phyloP scores from a whole-genome alignment of 805 yeast species.

The Candida alai region DNA sequence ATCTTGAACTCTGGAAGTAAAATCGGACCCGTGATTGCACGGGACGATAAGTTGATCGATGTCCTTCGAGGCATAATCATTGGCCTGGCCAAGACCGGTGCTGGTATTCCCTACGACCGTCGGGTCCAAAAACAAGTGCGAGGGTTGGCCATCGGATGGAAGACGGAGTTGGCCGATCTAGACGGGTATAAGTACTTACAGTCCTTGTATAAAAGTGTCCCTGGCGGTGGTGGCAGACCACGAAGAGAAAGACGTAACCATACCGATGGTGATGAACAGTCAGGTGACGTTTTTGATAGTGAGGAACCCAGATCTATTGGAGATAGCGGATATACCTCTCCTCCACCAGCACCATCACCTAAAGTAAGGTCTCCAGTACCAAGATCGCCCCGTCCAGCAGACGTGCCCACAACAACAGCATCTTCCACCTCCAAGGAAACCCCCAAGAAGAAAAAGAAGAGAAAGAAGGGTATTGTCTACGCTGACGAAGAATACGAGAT shows the following conservation, averaged over 20 bases:
- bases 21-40: slow-evolving; percentile 46
- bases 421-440: slow-evolving; percentile 3
- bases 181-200: slow-evolving; percentile 49
- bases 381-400: neutral
- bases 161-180: slow-evolving; percentile 47
- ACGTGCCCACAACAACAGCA: slow-evolving; percentile 9
- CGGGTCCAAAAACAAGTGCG: slow-evolving; percentile 46
- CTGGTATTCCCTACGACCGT: slow-evolving; percentile 33
- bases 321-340: too few species aligned
- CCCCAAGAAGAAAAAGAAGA: slow-evolving; percentile 15
- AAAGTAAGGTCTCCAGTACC: neutral
- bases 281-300: neutral
- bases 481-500: slow-evolving; percentile 54
- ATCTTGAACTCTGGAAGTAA: slow-evolving; percentile 41
- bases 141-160: slow-evolving; percentile 64
- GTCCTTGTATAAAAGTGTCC: slow-evolving; percentile 42
- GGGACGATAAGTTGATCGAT: slow-evolving; percentile 66
- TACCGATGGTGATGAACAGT: slow-evolving; percentile 1
- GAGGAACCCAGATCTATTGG: slow-evolving; percentile 1
- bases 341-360: slow-evolving; percentile 1
- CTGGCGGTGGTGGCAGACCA: slow-evolving; percentile 23
- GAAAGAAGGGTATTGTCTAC: slow-evolving; percentile 18
- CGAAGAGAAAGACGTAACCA: slow-evolving; percentile 8
- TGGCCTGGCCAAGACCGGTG: slow-evolving; percentile 33
- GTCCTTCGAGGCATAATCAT: slow-evolving; percentile 51